Conservation (phyloP, 2,329 filamentous ascomycete species). For the Penicillium sp. region DNA sequence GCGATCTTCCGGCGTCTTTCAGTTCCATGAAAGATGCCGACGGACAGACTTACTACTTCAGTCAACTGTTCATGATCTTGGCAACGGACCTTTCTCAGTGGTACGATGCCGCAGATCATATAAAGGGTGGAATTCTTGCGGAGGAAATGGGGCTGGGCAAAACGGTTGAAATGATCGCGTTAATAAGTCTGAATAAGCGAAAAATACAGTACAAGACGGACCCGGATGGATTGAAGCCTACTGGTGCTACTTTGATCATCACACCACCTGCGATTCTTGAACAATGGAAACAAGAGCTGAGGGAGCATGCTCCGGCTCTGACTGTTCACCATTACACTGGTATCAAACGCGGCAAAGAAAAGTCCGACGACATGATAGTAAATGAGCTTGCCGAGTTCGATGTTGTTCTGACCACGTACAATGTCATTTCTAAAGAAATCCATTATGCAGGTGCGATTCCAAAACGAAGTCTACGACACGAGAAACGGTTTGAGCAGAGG, state of each 20-base stretch:
- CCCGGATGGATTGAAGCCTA: conserved; percentile 35
- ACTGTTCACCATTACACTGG: conserved; percentile 59
- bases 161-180: conserved; percentile 50
- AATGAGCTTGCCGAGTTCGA: conserved; percentile 51
- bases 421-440: conserved; percentile 74
- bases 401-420: conserved; percentile 63
- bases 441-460: conserved; percentile 72
- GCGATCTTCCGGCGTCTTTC: conserved; percentile 42
- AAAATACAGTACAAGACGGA: conserved; percentile 19
- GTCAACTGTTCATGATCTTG: conserved; percentile 43
- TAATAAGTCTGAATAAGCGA: conserved; percentile 45
- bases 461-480: conserved; percentile 64
- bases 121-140: conserved; percentile 49
- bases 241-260: conserved; percentile 61
- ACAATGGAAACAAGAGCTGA: conserved; percentile 63
- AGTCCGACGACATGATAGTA: conserved; percentile 44
- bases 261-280: conserved; percentile 61
- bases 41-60: conserved; percentile 42
- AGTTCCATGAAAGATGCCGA: conserved; percentile 36
- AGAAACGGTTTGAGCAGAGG: conserved; percentile 63
- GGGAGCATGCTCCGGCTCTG: conserved; percentile 56
- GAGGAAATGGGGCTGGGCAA: conserved; percentile 55
- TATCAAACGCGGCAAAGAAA: conserved; percentile 40
- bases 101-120: conserved; percentile 28
- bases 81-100: conserved; percentile 38